Base-by-base conservation (phyloP, 345 rosid genomes). In the Hibiscus trionum region DNA sequence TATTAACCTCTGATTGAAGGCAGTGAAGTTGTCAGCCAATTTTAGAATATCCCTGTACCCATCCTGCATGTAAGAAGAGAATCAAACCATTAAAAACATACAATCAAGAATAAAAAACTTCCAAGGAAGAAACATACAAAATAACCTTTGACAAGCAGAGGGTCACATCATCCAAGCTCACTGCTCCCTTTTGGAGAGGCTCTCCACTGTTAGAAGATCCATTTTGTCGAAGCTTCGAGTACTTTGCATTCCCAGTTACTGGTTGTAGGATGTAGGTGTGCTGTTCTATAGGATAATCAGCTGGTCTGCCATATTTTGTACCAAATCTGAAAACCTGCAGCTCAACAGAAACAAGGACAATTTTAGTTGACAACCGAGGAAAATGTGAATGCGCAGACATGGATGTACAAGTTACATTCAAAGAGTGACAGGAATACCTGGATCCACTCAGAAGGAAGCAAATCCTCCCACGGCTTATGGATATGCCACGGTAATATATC, bases 211-310 rank as follows among this genome's bases (percentile, higher is more conserved):
- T 71, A 67, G 81, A 72, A 57, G 83, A 77, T 74, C 78, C 86
- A 59, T 80, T 83, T 75, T 78, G 57, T 63, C 76, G 90, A 71
- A 84, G 65, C 79, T 92, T 91, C 10, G 79, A 73, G 82, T 92
- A 95, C 76, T 81, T 90, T 78, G 97, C 97, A 84, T 84, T 86
- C 78, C 99, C 99, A 57, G 89, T 81, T 70, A 95, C 97, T 35
- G 99, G 99, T 84, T 95, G 93, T 78, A 95, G 84, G 80, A 92
- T 76, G 73, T 95, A 95, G 7, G 90, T 80, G 76, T 92, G 99
- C 69, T 83, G 80, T 75, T 77, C 82, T 72, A 76, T 66, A 62
- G 87, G 79, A 75, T 61, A 59, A 78, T 88, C 88, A 24, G 96
- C 92, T 46, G 96, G 93, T 79, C 82, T 87, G 58, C 97, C 97